Base-by-base conservation (phyloP, 495 filamentous ascomycete genomes). In the Hypoxylon lienhwacheense region DNA sequence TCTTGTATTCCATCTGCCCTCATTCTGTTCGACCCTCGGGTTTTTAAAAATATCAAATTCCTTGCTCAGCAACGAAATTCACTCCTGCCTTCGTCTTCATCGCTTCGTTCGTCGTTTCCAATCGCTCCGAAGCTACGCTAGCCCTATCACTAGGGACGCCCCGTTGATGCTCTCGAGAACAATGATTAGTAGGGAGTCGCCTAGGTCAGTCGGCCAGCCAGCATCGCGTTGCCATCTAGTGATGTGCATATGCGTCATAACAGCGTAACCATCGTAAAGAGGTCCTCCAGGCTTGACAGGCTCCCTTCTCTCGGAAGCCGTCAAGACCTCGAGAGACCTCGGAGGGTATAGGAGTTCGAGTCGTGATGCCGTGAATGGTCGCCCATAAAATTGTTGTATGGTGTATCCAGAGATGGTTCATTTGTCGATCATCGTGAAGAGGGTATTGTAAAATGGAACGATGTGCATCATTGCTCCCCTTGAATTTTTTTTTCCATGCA, bases 341-440 rank as follows among this genome's bases (percentile, higher is more conserved):
- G 45, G 61, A 62, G 62, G 65, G 65, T 67, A 67, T 67, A 67
- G 65, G 61, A 63, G 65, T 63, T 67, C 50, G 58, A 67, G 59
- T 67, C 65, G 62, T 67, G 58, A 67, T 63, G 65, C 65, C 65
- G 62, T 67, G 46, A 67, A 67, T 67, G 65, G 65, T 67, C 58
- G 65, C 65, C 65, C 65, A 67, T 67, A 58, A 58, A n/a, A 63
- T 57, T 65, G 65, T 48, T 67, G 58, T 67, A 67, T 65, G 47
- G 61, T 67, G 65, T 67, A 65, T 67, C 55, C 61, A 65, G 65
- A 65, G 65, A 58, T 62, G 65, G 61, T 65, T 63, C 58, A 47
- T 60, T 61, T 62, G 55, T 59, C 53, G 55, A 61, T 67, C 62
- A 63, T 67, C 61, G 53, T 66, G 55, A 57, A 45, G 58, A 65